Base-by-base conservation (phyloP, 192 early-diverging fungal species). In the Backusella mclennaniae region DNA sequence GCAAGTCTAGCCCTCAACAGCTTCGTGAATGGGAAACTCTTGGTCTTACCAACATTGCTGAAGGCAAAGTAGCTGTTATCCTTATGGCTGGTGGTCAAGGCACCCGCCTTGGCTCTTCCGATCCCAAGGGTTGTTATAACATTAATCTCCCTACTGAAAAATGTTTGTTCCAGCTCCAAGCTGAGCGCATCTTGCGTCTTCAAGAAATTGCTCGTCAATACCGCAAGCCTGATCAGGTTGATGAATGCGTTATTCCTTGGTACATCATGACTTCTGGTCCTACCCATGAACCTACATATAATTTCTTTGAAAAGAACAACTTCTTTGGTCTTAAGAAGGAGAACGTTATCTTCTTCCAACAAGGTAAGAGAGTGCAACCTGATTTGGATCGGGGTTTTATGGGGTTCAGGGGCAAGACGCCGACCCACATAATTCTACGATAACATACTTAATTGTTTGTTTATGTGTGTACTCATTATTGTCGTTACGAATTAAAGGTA, bases 201-300 rank as follows among this genome's bases (percentile, higher is more conserved):
- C 95, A 99, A 84, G 82, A 89, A 59, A 68, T 96, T 46, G 84
- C 87, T 14, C 77, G 73, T 26, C 53, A 78, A 49, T 73, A 78
- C 46, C 70, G 71, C 15, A 44, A 35, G 29, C 67, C 83, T 44
- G 77, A 79, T 53, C 74, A 84, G n/a, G 52, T 75, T 5, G 76
- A 77, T 4, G 76, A 87, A n/a, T 84, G 92, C 15, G 86, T 91
- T 29, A 96, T 99, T 71, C 96, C 97, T 8, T 99, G 97, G 97
- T 97, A 97, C 82, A 90, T 99, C 78, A 99, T 99, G 98, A 97
- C 96, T 63, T 96, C 95, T 49, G 97, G 94, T 8, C 98, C 98
- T 19, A 99, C 98, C 23, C 87, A 92, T 67, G 83, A 70, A 1
- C 90, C 95, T 19, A 97, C 97, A 15, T 88, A 89, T 53, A 71